Conservation (phyloP, 1,284 basidiomycete genomes). For the Boletus holoroseus region DNA sequence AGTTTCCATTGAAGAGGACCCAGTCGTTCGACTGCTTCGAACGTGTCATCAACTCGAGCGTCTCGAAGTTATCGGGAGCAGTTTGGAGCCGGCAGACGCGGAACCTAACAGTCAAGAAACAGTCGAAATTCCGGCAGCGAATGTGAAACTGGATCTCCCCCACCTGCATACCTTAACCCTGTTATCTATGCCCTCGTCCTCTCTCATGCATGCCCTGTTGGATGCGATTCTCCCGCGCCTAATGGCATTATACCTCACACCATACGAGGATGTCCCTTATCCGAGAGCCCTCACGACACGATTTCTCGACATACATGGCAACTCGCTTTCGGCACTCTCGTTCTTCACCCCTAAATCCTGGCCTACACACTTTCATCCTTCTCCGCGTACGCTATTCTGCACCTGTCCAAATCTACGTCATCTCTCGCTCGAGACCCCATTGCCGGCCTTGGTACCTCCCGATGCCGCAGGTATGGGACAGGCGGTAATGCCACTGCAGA, state of each 20-base stretch:
- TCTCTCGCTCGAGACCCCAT: slow-evolving; percentile 63
- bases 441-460: slow-evolving; percentile 44
- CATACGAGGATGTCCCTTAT: slow-evolving; percentile 60
- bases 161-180: slow-evolving; percentile 61
- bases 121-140: slow-evolving; percentile 18
- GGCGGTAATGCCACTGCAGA: slow-evolving; percentile 45
- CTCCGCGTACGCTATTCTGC: slow-evolving; percentile 49
- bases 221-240: slow-evolving; percentile 60
- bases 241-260: slow-evolving; percentile 66
- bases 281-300: slow-evolving; percentile 52
- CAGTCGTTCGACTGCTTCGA: slow-evolving; percentile 52
- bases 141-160: slow-evolving; percentile 45
- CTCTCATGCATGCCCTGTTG: slow-evolving; percentile 58
- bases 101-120: slow-evolving; percentile 33
- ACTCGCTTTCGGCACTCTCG: slow-evolving; percentile 54
- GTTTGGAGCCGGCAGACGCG: slow-evolving; percentile 46
- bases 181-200: slow-evolving; percentile 61
- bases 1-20: slow-evolving; percentile 39
- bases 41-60: slow-evolving; percentile 57
- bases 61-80: slow-evolving; percentile 60
- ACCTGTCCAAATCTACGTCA: slow-evolving; percentile 56
- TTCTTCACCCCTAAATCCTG: slow-evolving; percentile 67
- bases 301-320: slow-evolving; percentile 64
- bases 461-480: slow-evolving; percentile 30
- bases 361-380: slow-evolving; percentile 59